A percentile compares a stretch with the other conserved stretches of the same genome.
Evolutionary conservation across 345 rosid genomes (phyloP).

Genomic region (Turritis glabra): DNA sequence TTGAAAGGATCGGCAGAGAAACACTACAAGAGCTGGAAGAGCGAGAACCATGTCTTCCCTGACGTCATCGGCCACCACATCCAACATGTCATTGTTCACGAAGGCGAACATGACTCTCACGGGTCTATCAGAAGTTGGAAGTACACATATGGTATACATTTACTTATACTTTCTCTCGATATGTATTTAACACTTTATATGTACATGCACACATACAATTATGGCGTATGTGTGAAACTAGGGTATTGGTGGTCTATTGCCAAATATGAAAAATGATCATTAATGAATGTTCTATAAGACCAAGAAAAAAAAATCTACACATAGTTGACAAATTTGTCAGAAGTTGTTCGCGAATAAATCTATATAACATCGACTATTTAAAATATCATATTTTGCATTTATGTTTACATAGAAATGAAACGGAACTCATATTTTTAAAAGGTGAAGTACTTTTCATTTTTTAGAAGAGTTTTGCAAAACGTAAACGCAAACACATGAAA

Average conservation of each 20-base stretch:
- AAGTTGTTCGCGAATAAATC: too few relatives aligned
- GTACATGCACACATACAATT: neutral
- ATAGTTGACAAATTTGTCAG: neutral
- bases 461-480: too few relatives aligned
- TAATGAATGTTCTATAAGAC: neutral
- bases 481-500: too few relatives aligned
- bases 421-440: neutral
- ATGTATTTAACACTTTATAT: neutral
- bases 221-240: neutral
- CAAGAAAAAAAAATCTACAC: neutral
- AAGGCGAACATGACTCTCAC: constrained; percentile 30
- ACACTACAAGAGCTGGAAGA: constrained; percentile 35
- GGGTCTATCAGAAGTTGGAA: constrained; percentile 29
- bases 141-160: constrained; percentile 29
- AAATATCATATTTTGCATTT: too few relatives aligned
- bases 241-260: neutral
- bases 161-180: neutral
- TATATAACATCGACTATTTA: too few relatives aligned
- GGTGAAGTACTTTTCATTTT: too few relatives aligned
- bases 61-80: constrained; percentile 34
- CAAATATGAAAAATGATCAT: neutral
- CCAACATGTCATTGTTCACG: constrained; percentile 27
- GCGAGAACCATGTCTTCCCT: constrained; percentile 33
- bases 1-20: constrained; percentile 31
- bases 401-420: neutral